A percentile compares a stretch with the other conserved stretches of the same genome.
Conservation (phyloP, 495 filamentous ascomycete species). For the Apiosordaria backusii region DNA sequence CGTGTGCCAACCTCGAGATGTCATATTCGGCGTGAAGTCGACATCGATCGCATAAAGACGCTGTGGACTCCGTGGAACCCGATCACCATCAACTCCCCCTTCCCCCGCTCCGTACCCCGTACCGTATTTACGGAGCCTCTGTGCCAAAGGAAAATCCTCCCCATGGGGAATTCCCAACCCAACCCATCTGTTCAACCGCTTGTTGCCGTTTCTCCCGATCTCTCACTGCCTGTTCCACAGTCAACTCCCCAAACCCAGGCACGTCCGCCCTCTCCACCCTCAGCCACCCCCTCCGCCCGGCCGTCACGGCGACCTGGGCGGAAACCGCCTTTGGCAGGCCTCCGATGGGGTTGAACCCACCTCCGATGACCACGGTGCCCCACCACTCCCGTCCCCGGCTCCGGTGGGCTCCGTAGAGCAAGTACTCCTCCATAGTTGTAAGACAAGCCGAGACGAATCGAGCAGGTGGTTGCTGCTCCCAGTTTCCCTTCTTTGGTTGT, state of each 20-base stretch:
- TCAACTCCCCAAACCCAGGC: constrained; percentile 15
- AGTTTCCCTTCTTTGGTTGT: constrained; percentile 21
- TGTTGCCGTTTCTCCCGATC: constrained; percentile 21
- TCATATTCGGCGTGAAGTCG: background rate
- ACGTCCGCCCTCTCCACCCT: constrained; percentile 43
- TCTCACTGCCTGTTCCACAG: constrained; percentile 22
- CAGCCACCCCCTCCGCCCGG: constrained; percentile 49
- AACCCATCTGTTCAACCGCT: constrained; percentile 26
- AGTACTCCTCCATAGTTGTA: constrained; percentile 39
- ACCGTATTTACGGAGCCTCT: background rate
- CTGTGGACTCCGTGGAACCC: constrained; percentile 6
- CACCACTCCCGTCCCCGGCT: constrained; percentile 49
- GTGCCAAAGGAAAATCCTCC: constrained; percentile 24
- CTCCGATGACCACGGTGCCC: constrained; percentile 47
- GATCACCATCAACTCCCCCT: background rate
- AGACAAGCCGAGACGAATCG: constrained; percentile 28
- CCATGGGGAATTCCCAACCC: constrained; percentile 29
- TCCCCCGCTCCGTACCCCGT: background rate
- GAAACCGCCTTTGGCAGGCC: constrained; percentile 2
- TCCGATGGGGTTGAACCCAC: constrained; percentile 17
- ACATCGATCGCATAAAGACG: background rate
- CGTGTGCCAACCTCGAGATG: background rate
- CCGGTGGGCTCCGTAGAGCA: constrained; percentile 44
- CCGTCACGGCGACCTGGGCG: constrained; percentile 33
- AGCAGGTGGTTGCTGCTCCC: constrained; percentile 13